Evolutionary conservation across 352 stramenopile species (phyloP), one percentile per base, ranked within the genome.

Genomic region (Pythium aquatile): DNA sequence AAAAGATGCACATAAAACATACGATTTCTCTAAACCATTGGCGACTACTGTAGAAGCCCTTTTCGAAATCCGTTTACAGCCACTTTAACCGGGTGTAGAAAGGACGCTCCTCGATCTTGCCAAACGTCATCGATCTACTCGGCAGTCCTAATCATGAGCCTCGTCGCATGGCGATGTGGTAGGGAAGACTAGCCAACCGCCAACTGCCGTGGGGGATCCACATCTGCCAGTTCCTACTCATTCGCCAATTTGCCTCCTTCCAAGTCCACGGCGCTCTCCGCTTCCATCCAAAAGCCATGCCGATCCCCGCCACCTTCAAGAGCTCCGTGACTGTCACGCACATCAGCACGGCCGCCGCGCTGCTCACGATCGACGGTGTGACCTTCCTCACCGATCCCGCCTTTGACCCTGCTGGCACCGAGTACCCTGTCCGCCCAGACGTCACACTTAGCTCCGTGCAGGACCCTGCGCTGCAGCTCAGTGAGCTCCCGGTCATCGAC

Each of bases 371-470:
- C 48, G 74, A 81, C 63, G 63, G 69, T 11, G 40, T 79, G 64
- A 79, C 75, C 61, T 81, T 81, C 63, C 58, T 81, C 33, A 60
- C 73, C 20, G 74, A 81, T 35, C 71, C 74, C 13, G 33, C 51
- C 4, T 76, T 78, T 30, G 70, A 74, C 51, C 63, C 68, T 5
- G 66, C 61, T 8, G 68, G 68, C 58, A 58, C 49, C 20, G 42
- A 65, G 20, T 71, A 71, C 32, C 17, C 61, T 35, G 65, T 68
- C 13, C 40, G 55, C 28, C 35, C 35, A 13, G 49, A 30, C 17
- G 40, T 69, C 20, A 10, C 65, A 2, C 67, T 79, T 6, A 65
- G 58, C 29, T 70, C 64, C 0, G 56, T n/a, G n/a, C n/a, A 69
- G 0, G 69, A 66, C 33, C 65, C 63, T 1, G 66, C 66, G 48